Evolutionary conservation across 2,329 filamentous ascomycete species (phyloP), one percentile per base, ranked within the genome.

Genomic region (Aspergillus tanneri): DNA sequence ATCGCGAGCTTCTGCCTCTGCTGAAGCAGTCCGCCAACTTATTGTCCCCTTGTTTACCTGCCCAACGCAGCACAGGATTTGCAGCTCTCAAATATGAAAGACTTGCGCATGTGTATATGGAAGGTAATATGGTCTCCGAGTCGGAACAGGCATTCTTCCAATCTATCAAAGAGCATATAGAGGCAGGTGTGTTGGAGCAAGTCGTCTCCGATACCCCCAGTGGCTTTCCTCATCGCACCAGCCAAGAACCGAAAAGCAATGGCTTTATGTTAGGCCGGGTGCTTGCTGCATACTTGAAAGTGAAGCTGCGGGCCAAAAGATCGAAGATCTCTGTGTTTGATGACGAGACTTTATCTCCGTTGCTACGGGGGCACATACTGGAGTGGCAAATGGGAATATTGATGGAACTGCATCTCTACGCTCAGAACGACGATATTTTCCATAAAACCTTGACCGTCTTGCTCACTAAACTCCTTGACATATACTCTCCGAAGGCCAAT

Each of bases 71-170:
- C 27, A 62, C 68, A 0, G 74, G 70, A 1, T 71, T 72, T 52
- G 60, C 71, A 4, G 65, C 69, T 9, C 58, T 72, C 6, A 77
- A 77, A 49, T 71, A 70, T 38, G 74, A 77, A 52, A 65, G 70
- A 46, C 68, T 74, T 18, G 73, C 68, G 2, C 61, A 67, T 43
- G 58, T 73, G 2, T 73, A 72, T 50, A 46, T 72, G 14, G 70
- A 74, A 36, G 58, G 60, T n/a, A 63, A 64, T 30, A 62, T 71
- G 44, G 57, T 53, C 19, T 49, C 50, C 19, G 68, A 69, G 43
- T 69, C 74, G 0, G 62, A 65, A 16, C 50, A 63, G 23, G 63
- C 67, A 6, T 73, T 75, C 32, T 55, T 57, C 28, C 65, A 69
- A 34, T 70, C 73, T 4, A 68, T 77, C 28, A 55, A 60, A 18